Conservation (phyloP, 805 yeast species). For the Priceomyces castillae region DNA sequence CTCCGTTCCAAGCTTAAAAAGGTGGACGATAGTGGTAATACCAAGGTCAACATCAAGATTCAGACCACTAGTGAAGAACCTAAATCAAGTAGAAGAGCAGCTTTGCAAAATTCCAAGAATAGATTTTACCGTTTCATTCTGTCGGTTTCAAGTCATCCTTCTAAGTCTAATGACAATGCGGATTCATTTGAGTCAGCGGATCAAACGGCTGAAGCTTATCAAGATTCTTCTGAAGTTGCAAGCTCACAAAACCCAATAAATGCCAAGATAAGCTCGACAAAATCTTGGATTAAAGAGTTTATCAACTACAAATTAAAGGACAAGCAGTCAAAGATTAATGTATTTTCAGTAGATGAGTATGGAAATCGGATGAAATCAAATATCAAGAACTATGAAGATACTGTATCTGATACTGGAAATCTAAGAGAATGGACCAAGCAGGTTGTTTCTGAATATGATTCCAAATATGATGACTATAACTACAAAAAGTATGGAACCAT, state of each 20-base stretch:
- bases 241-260: neutral
- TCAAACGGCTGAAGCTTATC: neutral
- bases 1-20: neutral
- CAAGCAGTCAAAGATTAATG: neutral
- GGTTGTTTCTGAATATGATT: constrained; percentile 6
- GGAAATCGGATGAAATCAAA: constrained; percentile 16
- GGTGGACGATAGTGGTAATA: neutral
- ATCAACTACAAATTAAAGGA: constrained; percentile 14
- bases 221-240: neutral
- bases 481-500: constrained; percentile 14
- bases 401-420: constrained; percentile 21
- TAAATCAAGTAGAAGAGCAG: constrained; percentile 1
- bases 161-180: neutral
- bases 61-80: neutral
- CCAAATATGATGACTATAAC: constrained; percentile 5
- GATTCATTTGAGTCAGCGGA: neutral
- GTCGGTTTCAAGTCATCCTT: neutral
- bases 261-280: constrained; percentile 6
- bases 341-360: neutral
- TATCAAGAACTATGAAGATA: constrained; percentile 26
- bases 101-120: neutral
- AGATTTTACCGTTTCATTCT: neutral
- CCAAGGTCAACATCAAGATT: neutral
- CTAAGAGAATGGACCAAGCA: constrained; percentile 18
- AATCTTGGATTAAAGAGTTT: constrained; percentile 26